Evolutionary conservation across 1,284 basidiomycete genomes (phyloP).

Genomic region (Naganishia sp.): DNA sequence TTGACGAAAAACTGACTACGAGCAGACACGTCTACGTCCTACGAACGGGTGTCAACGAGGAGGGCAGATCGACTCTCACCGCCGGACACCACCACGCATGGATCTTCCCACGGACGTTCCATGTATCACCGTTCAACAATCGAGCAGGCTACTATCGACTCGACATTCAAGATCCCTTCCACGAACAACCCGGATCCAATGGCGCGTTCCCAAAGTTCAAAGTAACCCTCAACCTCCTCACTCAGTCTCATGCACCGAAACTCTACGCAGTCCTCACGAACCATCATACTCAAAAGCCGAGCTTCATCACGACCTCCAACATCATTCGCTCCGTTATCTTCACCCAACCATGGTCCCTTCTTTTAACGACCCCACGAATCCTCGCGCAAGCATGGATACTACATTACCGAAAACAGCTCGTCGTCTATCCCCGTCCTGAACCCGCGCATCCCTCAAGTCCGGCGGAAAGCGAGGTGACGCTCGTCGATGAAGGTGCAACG

Average conservation of each 20-base stretch:
- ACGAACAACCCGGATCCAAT: constrained; percentile 8
- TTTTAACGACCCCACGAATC: constrained; percentile 67
- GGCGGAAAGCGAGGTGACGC: constrained; percentile 1
- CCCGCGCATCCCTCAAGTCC: constrained; percentile 37
- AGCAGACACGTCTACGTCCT: constrained; percentile 35
- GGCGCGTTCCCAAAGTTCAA: constrained; percentile 36
- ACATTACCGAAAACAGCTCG: constrained; percentile 65
- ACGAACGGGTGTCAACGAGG: constrained; percentile 9
- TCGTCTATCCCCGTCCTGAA: constrained; percentile 68
- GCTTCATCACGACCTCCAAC: constrained; percentile 32
- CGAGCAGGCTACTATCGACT: constrained; percentile 66
- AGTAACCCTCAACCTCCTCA: constrained; percentile 42
- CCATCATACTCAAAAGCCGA: constrained; percentile 54
- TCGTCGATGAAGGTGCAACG: not conserved
- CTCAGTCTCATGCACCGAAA: constrained; percentile 49
- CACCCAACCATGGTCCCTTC: constrained; percentile 61
- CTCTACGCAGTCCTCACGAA: constrained; percentile 61
- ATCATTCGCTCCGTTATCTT: constrained; percentile 57
- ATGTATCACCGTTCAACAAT: constrained; percentile 80
- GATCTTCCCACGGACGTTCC: constrained; percentile 71
- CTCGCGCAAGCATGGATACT: constrained; percentile 66
- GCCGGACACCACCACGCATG: constrained; percentile 66
- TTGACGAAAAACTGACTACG: too few species aligned
- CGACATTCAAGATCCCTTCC: constrained; percentile 57
- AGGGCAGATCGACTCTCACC: not conserved